Conservation (phyloP, 768 basidiomycete species). For the Lactarius trivialis region DNA sequence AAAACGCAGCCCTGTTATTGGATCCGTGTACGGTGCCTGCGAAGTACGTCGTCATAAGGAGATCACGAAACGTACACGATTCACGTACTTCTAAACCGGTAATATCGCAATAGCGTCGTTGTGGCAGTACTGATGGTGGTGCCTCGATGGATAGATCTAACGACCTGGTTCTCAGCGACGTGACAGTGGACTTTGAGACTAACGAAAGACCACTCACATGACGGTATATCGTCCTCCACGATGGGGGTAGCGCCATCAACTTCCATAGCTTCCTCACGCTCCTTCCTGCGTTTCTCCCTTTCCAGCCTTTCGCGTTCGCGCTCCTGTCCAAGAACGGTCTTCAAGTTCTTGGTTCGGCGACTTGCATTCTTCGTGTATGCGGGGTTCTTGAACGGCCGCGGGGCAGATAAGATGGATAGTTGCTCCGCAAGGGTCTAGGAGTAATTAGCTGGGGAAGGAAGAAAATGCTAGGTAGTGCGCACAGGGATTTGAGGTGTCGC, state of each 20-base stretch:
- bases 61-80: background rate
- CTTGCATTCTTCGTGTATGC: constrained; percentile 63
- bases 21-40: constrained; percentile 80
- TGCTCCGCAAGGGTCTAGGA: constrained; percentile 64
- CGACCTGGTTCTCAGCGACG: background rate
- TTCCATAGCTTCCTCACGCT: constrained; percentile 48
- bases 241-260: constrained; percentile 39
- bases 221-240: constrained; percentile 58
- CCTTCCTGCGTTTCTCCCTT: constrained; percentile 49
- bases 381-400: constrained; percentile 75
- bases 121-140: constrained; percentile 73
- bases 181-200: background rate
- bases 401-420: constrained; percentile 61
- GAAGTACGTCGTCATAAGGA: background rate
- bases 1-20: constrained; percentile 70
- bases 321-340: constrained; percentile 71
- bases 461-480: background rate
- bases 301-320: constrained; percentile 69
- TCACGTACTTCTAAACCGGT: constrained; percentile 67
- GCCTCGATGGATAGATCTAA: constrained; percentile 78
- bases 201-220: constrained; percentile 44
- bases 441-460: background rate
- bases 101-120: constrained; percentile 76
- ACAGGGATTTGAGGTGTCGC: constrained; percentile 31
- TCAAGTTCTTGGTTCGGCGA: constrained; percentile 72